phyloP scores from a whole-genome alignment of 2,329 filamentous ascomycete species.

The Setomelanomma holmii region DNA sequence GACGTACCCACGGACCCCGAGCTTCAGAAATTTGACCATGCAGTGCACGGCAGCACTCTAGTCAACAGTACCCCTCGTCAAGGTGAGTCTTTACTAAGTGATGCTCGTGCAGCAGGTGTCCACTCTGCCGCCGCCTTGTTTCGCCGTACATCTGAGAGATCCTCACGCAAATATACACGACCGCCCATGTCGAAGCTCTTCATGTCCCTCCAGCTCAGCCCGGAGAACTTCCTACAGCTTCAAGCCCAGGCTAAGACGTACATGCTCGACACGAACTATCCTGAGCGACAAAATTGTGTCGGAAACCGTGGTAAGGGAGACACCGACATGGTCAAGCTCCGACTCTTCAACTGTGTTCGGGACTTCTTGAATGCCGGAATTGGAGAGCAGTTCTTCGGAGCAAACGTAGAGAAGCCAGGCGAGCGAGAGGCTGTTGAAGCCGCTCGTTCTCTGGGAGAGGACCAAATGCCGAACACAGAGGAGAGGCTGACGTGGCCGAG shows the following conservation, averaged over 20 bases:
- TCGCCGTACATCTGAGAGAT: conserved; percentile 48
- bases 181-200: conserved; percentile 66
- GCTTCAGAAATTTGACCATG: conserved; percentile 8
- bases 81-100: conserved; percentile 33
- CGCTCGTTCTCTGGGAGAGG: conserved; percentile 49
- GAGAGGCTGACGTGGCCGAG: conserved; percentile 60
- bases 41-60: conserved; percentile 5
- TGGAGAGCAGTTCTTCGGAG: conserved; percentile 60
- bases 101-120: conserved; percentile 58
- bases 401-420: conserved; percentile 40
- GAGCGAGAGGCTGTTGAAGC: conserved; percentile 43
- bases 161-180: conserved; percentile 63
- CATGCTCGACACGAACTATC: conserved; percentile 63
- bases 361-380: conserved; percentile 60
- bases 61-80: conserved; percentile 19
- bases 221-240: conserved; percentile 63
- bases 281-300: conserved; percentile 64
- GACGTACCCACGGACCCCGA: conserved; percentile 25
- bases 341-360: conserved; percentile 63
- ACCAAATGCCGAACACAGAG: conserved; percentile 39
- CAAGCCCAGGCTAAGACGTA: conserved; percentile 64
- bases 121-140: conserved; percentile 62
- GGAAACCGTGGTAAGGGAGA: conserved; percentile 63
- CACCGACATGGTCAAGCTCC: conserved; percentile 63
- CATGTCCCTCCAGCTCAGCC: conserved; percentile 61